Percentiles rank a stretch among this genome's conserved stretches.
Conservation (phyloP, 2,329 filamentous ascomycete species). For the Botrytis tulipae region DNA sequence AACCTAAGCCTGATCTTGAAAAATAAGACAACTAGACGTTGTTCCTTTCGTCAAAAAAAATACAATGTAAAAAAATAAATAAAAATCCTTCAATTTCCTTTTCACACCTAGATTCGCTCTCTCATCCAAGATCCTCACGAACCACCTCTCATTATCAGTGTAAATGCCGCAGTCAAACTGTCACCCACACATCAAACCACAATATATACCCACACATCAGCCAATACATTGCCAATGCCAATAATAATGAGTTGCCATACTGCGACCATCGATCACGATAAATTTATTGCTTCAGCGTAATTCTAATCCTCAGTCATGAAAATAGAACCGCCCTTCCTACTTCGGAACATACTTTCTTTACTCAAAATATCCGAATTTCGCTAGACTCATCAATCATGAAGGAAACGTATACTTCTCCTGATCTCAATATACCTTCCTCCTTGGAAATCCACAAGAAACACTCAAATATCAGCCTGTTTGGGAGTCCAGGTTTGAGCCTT, state of each 20-base stretch:
- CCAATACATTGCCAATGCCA: not conserved
- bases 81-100: not conserved
- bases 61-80: not conserved
- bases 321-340: not conserved
- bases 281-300: not conserved
- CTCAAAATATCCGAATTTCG: fast-evolving
- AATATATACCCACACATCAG: not conserved
- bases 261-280: not conserved
- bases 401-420: not conserved
- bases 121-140: not conserved
- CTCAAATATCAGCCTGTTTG: not conserved
- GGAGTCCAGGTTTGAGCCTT: too few relatives aligned
- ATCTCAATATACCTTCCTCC: not conserved
- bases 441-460: fast-evolving
- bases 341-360: not conserved
- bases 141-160: not conserved
- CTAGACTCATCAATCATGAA: not conserved
- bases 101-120: not conserved
- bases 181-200: not conserved
- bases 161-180: not conserved
- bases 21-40: not conserved
- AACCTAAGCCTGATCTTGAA: not conserved
- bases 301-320: not conserved
- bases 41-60: not conserved
- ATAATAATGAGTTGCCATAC: not conserved